phyloP scores from a whole-genome alignment of 495 filamentous ascomycete genomes.

The Hyaloscypha bicolor region DNA sequence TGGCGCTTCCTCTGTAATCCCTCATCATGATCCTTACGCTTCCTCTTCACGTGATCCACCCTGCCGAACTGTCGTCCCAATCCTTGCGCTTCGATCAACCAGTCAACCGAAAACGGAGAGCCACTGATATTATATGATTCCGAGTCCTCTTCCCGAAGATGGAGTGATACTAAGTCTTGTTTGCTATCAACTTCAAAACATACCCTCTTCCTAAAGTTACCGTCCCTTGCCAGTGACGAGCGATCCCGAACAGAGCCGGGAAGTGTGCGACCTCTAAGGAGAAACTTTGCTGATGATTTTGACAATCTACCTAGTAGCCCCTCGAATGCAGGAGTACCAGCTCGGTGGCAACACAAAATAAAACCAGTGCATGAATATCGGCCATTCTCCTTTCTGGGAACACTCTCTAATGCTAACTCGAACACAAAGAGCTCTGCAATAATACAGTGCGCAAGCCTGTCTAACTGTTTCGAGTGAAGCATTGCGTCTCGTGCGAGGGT shows the following conservation, averaged over 20 bases:
- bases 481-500: not conserved
- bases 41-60: conserved; percentile 15
- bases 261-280: conserved; percentile 14
- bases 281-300: conserved; percentile 20
- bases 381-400: conserved; percentile 17
- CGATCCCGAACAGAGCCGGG: conserved; percentile 12
- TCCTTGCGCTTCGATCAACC: conserved; percentile 9
- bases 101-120: conserved; percentile 22
- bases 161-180: conserved; percentile 5
- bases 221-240: conserved; percentile 6
- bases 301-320: conserved; percentile 4
- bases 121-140: conserved; percentile 19
- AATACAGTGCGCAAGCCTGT: conserved; percentile 15
- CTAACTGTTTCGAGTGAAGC: conserved; percentile 14
- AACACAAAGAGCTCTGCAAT: conserved; percentile 24
- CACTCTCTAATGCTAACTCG: conserved; percentile 9
- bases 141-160: conserved; percentile 13
- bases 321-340: conserved; percentile 14
- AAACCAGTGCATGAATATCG: conserved; percentile 13
- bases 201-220: conserved; percentile 24
- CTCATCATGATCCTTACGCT: conserved; percentile 11
- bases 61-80: conserved; percentile 8
- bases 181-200: conserved; percentile 14
- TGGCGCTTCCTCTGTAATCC: conserved; percentile 13
- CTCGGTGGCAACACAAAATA: conserved; percentile 14